Evolutionary conservation across 2,329 filamentous ascomycete species (phyloP), one percentile per base, ranked within the genome.

Genomic region (Claviceps arundinis): DNA sequence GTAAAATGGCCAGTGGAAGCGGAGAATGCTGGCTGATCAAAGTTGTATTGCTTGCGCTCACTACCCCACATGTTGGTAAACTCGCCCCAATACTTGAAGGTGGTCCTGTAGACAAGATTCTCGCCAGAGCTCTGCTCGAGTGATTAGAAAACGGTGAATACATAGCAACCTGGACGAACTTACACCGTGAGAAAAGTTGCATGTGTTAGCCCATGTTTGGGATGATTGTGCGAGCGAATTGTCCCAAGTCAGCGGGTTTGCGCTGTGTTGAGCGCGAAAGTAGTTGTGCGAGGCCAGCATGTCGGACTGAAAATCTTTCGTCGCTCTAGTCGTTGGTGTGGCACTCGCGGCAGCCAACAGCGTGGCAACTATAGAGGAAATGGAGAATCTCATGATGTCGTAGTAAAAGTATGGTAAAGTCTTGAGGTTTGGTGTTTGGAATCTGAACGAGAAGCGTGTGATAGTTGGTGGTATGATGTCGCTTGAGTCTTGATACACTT

Each of bases 211-310:
- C 50, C 50, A 52, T 2, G 8, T 17, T 17, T 52, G 45, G 1
- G 50, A 24, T 7, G 24, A 14, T 37, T 30, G 11, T 13, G 50
- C 50, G 11, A 48, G 24, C 19, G 16, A 14, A 11, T 37, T 46
- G 26, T 44, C 40, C 50, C 50, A 52, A 7, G 13, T 17, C 8
- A 52, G 26, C 17, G 44, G 37, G n/a, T 22, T n/a, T 8, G 50
- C 50, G 24, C 24, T 14, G 38, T 52, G 50, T 45, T 52, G 50
- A 8, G 8, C 16, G 22, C 50, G 50, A 17, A 48, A 52, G 45
- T 34, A 48, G 19, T 48, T 48, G 9, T 52, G 50, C 4, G 50
- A 41, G 11, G 22, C 37, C n/a, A 52, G 9, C 50, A 52, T 52
- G n/a, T 52, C 37, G 6, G n/a, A 16, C 30, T 52, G 34, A 24